phyloP scores from a whole-genome alignment of 352 stramenopile species.

The Globisporangium recalcitrans region DNA sequence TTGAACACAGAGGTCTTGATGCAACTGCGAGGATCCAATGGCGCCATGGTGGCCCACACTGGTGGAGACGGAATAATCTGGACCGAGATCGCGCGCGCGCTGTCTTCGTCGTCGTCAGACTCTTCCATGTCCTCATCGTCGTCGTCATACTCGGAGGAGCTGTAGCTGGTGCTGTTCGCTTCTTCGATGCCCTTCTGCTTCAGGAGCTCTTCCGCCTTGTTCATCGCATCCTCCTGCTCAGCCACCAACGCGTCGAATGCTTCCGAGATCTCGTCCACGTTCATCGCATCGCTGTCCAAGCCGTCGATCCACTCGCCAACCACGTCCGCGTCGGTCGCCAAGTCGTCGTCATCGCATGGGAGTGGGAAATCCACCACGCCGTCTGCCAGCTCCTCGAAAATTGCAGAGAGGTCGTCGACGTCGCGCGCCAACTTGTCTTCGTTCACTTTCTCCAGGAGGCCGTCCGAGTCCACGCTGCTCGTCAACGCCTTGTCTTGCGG shows the following conservation, averaged over 20 bases:
- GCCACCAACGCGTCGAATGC: slow-evolving; percentile 58
- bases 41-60: slow-evolving; percentile 45
- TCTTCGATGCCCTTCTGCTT: slow-evolving; percentile 32
- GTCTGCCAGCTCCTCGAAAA: slow-evolving; percentile 68
- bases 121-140: slow-evolving; percentile 24
- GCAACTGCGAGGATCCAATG: slow-evolving; percentile 68
- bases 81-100: slow-evolving; percentile 15
- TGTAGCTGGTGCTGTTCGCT: slow-evolving; percentile 36
- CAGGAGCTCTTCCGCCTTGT: slow-evolving; percentile 19
- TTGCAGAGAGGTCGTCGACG: slow-evolving; percentile 68
- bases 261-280: slow-evolving; percentile 66
- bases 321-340: slow-evolving; percentile 24
- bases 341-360: slow-evolving; percentile 40
- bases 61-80: slow-evolving; percentile 49
- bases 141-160: slow-evolving; percentile 22
- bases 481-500: slow-evolving; percentile 32
- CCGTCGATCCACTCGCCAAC: slow-evolving; percentile 54
- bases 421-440: slow-evolving; percentile 70
- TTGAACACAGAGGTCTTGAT: slow-evolving; percentile 76
- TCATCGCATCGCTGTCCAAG: slow-evolving; percentile 60
- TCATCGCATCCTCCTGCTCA: slow-evolving; percentile 31
- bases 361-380: slow-evolving; percentile 53
- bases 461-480: slow-evolving; percentile 16
- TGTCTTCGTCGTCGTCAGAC: slow-evolving; percentile 22
- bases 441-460: slow-evolving; percentile 60